Evolutionary conservation across 495 filamentous ascomycete genomes (phyloP), one percentile per base, ranked within the genome.

Genomic region (Daldinia grandis): DNA sequence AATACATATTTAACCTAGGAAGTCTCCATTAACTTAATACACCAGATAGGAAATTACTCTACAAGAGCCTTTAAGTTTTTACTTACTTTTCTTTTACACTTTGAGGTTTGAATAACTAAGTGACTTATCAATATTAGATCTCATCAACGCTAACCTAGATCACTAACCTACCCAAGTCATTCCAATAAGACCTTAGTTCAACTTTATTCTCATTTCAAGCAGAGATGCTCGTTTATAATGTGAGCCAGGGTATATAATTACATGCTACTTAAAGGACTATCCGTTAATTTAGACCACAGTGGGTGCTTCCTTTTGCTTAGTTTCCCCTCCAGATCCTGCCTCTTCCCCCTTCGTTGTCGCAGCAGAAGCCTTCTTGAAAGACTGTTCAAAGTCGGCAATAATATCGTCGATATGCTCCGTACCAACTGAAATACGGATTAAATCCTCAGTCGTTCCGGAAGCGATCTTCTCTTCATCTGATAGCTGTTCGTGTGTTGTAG

Each of bases 401-500:
- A 99, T 99, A 76, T 99, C 95, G 81, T 98, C 94, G 74, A 99
- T 97, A 79, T 98, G 93, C 83, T 99, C 95, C 0, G 91, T 97
- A 51, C 95, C 95, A 68, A 99, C 94, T 0, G 96, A 98, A 76
- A 98, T 96, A 64, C 95, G 91, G 81, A 99, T 97, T 12, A 92
- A 87, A 78, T 99, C 95, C 82, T 94, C 93, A 3, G 92, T 94
- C 5, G 95, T 93, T 62, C 95, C 95, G 14, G 91, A 94, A 74
- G 86, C 88, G 21, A 85, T 75, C 78, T 89, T 90, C 85, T 99
- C 95, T 78, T 93, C 85, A 12, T 96, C 92, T 15, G 83, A 87
- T 33, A 98, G 86, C 81, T 98, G 95, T 83, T 98, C 93, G 79
- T 99, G 95, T 9, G 95, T 99, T 17, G 95, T 98, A 5, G 90